These are phyloP conservation scores for Citropsis articulata DNA, from an alignment of 345 rosid species.

Conservation along the genomic window DNA sequence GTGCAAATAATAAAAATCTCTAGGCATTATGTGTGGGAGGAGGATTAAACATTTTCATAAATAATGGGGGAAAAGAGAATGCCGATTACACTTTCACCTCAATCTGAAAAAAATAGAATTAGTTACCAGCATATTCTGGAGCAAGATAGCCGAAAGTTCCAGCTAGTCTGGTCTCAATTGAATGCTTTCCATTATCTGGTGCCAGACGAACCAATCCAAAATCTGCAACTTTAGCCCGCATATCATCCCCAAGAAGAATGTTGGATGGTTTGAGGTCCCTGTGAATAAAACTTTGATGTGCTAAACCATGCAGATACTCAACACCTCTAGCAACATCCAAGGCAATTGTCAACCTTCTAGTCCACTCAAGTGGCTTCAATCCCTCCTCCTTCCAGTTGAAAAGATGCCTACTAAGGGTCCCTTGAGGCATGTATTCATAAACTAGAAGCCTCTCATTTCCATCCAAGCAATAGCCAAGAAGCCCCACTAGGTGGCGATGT, in stretches of 20 bases:
- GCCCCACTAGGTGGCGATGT: constrained; percentile 42
- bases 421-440: constrained; percentile 20
- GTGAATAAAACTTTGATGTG: constrained; percentile 33
- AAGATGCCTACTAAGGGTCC: constrained; percentile 31
- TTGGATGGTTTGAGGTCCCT: constrained; percentile 40
- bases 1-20: neutral
- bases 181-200: constrained; percentile 31
- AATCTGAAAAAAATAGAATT: neutral
- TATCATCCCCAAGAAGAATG: constrained; percentile 47
- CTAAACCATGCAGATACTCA: constrained; percentile 43
- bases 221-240: constrained; percentile 46
- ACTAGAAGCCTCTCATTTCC: constrained; percentile 22
- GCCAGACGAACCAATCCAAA: constrained; percentile 46
- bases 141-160: constrained; percentile 23
- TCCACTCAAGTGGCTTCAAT: constrained; percentile 38
- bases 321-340: constrained; percentile 50
- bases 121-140: constrained; percentile 22
- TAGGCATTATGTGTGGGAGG: neutral
- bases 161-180: constrained; percentile 38
- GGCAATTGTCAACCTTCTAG: constrained; percentile 37
- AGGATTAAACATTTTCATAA: neutral
- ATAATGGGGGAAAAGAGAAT: neutral
- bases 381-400: constrained; percentile 33
- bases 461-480: constrained; percentile 39
- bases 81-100: neutral